These are phyloP conservation scores for Naganishia vaughanmartiniae DNA, from an alignment of 768 basidiomycete species.

Conservation along the genomic window DNA sequence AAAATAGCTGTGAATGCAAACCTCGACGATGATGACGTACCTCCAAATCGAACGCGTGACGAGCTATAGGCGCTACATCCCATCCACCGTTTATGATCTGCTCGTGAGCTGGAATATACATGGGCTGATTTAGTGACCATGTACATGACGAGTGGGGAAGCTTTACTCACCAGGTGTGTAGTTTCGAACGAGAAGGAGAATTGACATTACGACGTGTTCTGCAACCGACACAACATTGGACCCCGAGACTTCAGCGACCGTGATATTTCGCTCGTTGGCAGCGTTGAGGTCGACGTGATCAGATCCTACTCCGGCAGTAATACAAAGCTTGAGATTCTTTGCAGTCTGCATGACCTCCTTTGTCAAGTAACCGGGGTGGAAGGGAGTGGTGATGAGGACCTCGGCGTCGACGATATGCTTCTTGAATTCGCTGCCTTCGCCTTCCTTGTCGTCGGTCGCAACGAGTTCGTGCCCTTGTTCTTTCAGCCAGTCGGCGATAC, in stretches of 20 bases:
- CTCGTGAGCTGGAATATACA: conserved; percentile 59
- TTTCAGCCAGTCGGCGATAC: conserved; percentile 67
- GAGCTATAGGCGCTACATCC: conserved; percentile 77
- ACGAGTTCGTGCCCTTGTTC: conserved; percentile 71
- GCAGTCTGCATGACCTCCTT: conserved; percentile 59
- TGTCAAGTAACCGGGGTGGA: conserved; percentile 51
- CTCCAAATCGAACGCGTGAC: conserved; percentile 83
- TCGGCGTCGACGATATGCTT: conserved; percentile 57
- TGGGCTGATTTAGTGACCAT: too few relatives aligned
- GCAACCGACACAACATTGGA: conserved; percentile 84
- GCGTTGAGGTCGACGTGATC: conserved; percentile 89
- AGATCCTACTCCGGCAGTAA: conserved; percentile 87
- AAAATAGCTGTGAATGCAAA: background rate
- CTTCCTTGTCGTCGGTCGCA: conserved; percentile 79
- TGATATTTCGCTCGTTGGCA: conserved; percentile 72
- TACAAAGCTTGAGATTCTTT: conserved; percentile 81
- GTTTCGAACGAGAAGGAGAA: conserved; percentile 85
- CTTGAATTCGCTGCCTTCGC: conserved; percentile 73
- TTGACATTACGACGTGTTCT: conserved; percentile 69
- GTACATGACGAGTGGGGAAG: too few relatives aligned
- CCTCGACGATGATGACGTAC: conserved; percentile 44
- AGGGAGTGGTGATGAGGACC: conserved; percentile 49
- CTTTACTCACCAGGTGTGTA: conserved; percentile 56
- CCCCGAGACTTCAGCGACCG: conserved; percentile 79
- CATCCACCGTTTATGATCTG: conserved; percentile 75